phyloP scores from a whole-genome alignment of 2,329 filamentous ascomycete genomes.

The Xylariaceae sp. region DNA sequence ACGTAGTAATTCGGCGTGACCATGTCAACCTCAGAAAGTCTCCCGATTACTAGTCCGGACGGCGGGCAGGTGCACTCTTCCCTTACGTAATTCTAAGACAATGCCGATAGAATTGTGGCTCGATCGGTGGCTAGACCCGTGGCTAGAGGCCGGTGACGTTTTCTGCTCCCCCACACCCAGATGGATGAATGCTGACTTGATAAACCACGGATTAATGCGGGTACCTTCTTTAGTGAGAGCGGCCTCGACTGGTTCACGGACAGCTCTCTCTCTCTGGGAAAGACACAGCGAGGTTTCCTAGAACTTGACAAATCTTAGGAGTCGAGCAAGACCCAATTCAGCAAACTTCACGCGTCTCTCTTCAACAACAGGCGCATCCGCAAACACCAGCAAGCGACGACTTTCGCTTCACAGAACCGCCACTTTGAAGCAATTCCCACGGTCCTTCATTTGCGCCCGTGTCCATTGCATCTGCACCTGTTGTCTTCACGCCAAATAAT shows the following conservation, averaged over 20 bases:
- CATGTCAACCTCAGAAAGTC: too few relatives aligned
- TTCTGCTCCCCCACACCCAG: neutral
- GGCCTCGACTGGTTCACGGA: neutral
- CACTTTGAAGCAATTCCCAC: neutral
- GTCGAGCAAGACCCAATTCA: neutral
- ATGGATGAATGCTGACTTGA: neutral
- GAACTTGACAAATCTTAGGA: neutral
- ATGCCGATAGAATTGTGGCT: neutral
- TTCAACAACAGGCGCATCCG: too few relatives aligned
- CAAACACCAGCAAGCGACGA: neutral
- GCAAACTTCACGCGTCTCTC: neutral
- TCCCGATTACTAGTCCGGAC: too few relatives aligned
- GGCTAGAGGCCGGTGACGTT: neutral
- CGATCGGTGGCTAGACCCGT: neutral
- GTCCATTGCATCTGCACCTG: too few relatives aligned
- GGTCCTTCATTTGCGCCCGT: neutral
- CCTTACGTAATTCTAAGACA: neutral
- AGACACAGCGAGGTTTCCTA: neutral
- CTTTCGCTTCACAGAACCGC: conserved; percentile 10
- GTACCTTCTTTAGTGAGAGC: neutral
- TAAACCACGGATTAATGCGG: neutral
- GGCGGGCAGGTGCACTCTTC: neutral
- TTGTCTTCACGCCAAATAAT: neutral
- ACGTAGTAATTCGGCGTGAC: too few relatives aligned
- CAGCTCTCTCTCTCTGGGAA: neutral